These are phyloP conservation scores for Aspergillus diversus DNA, from an alignment of 495 filamentous ascomycete species.

Conservation along the genomic window DNA sequence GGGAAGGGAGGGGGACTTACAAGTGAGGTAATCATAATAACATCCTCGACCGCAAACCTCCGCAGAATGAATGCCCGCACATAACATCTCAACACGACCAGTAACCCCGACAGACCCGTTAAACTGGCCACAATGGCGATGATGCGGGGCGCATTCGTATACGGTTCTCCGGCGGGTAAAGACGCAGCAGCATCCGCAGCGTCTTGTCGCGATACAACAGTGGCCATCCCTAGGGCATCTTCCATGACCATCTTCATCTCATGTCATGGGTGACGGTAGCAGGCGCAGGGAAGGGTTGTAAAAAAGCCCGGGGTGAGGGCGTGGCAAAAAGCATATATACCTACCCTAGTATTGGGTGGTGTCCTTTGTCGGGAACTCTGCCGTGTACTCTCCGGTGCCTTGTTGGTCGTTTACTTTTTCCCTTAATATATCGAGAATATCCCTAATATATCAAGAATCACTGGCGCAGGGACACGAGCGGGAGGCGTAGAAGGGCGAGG, in stretches of 20 bases:
- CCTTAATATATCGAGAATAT: too few species aligned
- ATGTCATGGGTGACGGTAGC: neutral
- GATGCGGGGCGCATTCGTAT: conserved; percentile 33
- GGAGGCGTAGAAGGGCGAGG: too few species aligned
- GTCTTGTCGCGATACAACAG: neutral
- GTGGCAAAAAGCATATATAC: too few species aligned
- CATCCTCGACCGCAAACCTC: conserved; percentile 24
- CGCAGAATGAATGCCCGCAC: conserved; percentile 24
- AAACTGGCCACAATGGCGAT: conserved; percentile 25
- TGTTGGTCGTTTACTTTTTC: too few species aligned
- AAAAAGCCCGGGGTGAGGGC: too few species aligned
- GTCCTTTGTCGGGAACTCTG: too few species aligned
- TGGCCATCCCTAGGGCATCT: neutral
- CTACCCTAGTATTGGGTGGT: too few species aligned
- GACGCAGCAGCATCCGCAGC: neutral
- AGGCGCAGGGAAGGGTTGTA: neutral
- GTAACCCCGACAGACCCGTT: conserved; percentile 20
- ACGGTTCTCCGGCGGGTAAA: conserved; percentile 4
- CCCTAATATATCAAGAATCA: too few species aligned
- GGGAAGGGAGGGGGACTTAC: conserved; percentile 23
- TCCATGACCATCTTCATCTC: neutral
- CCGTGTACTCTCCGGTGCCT: too few species aligned
- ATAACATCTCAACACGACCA: conserved; percentile 25
- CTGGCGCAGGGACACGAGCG: too few species aligned
- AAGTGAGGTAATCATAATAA: conserved; percentile 18